Conservation (phyloP, 2,329 filamentous ascomycete species). For the Nigrospora sphaerica region DNA sequence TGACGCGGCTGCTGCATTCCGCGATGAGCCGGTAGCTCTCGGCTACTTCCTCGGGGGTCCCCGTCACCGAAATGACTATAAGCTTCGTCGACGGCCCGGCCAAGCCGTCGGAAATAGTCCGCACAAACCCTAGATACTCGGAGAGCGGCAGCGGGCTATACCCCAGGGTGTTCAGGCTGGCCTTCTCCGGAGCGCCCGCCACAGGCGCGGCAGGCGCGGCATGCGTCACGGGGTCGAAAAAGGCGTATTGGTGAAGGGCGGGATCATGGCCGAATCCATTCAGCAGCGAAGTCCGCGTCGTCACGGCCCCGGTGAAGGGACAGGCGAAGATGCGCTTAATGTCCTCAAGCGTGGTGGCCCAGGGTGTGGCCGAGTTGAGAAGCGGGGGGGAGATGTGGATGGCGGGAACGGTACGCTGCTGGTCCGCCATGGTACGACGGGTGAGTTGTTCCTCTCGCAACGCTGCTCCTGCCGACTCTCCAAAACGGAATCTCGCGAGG, state of each 20-base stretch:
- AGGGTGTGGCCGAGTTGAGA: slow-evolving; percentile 69
- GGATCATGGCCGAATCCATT: slow-evolving; percentile 58
- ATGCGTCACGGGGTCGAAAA: slow-evolving; percentile 45
- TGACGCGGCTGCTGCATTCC: slow-evolving; percentile 13
- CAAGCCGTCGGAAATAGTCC: slow-evolving; percentile 30
- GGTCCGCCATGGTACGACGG: background rate
- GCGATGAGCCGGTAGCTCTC: slow-evolving; percentile 47
- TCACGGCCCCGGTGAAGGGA: slow-evolving; percentile 63
- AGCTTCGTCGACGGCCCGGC: slow-evolving; percentile 36
- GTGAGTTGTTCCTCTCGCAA: no score
- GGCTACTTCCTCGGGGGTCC: slow-evolving; percentile 48
- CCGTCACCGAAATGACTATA: slow-evolving; percentile 66
- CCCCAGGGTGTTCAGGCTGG: slow-evolving; percentile 63
- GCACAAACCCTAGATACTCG: slow-evolving; percentile 51
- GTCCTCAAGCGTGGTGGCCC: slow-evolving; percentile 61
- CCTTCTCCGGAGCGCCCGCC: slow-evolving; percentile 21
- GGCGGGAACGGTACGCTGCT: slow-evolving; percentile 30
- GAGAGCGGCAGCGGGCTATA: slow-evolving; percentile 60
- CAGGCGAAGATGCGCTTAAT: slow-evolving; percentile 54
- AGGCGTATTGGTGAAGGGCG: slow-evolving; percentile 54
- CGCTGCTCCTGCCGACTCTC: no score
- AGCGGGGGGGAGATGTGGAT: slow-evolving; percentile 56
- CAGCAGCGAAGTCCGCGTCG: slow-evolving; percentile 63
- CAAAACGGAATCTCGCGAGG: no score
- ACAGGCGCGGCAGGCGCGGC: background rate